Percentiles rank a stretch among this genome's conserved stretches.
Conservation (phyloP, 768 basidiomycete genomes). For the Grammothele lineata region DNA sequence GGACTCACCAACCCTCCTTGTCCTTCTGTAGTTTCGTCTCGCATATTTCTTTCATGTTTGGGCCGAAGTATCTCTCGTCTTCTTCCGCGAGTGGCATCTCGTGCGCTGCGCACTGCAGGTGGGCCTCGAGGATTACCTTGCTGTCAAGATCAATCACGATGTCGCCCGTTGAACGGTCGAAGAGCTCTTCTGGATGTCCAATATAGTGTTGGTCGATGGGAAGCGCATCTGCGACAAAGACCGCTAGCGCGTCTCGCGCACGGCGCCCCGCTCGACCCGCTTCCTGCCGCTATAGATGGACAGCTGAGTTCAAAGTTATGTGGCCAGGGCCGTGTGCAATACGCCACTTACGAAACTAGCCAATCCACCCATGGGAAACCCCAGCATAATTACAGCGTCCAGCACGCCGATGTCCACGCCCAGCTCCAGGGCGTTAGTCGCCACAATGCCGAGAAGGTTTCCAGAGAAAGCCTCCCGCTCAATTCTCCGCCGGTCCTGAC, state of each 20-base stretch:
- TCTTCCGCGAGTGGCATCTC: constrained; percentile 76
- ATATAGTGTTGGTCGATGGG: constrained; percentile 77
- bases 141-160: constrained; percentile 71
- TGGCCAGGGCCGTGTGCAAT: too few relatives aligned
- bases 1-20: constrained; percentile 71
- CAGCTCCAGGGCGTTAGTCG: constrained; percentile 87
- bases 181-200: constrained; percentile 64
- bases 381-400: constrained; percentile 86
- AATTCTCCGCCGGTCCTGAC: constrained; percentile 74
- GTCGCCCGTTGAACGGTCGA: constrained; percentile 55
- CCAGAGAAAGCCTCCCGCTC: constrained; percentile 87
- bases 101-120: constrained; percentile 82
- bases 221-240: constrained; percentile 63
- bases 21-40: constrained; percentile 57
- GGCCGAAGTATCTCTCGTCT: constrained; percentile 73
- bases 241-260: constrained; percentile 70
- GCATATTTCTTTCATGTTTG: constrained; percentile 54
- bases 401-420: constrained; percentile 89
- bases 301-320: neutral
- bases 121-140: constrained; percentile 73
- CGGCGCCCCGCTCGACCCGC: constrained; percentile 83
- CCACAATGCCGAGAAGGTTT: constrained; percentile 77
- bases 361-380: constrained; percentile 68
- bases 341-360: constrained; percentile 67
- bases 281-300: constrained; percentile 67